Evolutionary conservation across 352 stramenopile genomes (phyloP), one percentile per base, ranked within the genome.

Genomic region (Globisporangium radiosum): DNA sequence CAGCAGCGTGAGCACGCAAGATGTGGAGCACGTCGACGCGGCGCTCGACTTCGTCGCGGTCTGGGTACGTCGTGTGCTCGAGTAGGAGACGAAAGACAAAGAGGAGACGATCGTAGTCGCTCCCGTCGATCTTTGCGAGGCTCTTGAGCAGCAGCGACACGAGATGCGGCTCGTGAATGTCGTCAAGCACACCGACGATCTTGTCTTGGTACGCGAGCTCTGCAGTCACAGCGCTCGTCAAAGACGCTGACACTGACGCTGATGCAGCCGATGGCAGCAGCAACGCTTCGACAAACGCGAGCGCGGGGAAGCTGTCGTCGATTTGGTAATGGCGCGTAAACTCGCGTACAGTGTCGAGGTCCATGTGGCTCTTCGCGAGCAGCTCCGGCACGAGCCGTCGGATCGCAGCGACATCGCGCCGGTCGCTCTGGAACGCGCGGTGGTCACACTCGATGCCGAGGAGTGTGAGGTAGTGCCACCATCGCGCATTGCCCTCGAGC

Each of bases 251-350:
- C 25, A 25, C 25, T 25, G 25, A 25, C 25, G 25, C 25, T 25
- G 25, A 25, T 3, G 54, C 52, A 9, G 68, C 56, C n/a, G 72
- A 57, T n/a, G 59, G 40, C 37, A 82, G 59, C 8, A 94, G 69
- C 2, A 92, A 61, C 19, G 74, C 71, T 48, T 94, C 80, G 1
- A 86, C 72, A 57, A 88, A 94, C 8, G 81, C 71, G 7, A 91
- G 66, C 0, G 75, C 82, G n/a, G 81, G 69, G 40, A 75, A 87
- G 54, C 72, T 88, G 47, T 94, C 80, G 17, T 91, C 80, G 51
- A 94, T 89, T 54, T 94, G 78, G 65, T 94, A 94, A 45, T 94
- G 80, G 0, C 81, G 73, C 19, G 84, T 88, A 53, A 94, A 92
- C 53, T 94, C 84, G 11, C 88, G 62, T 38, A 90, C 79, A 3